phyloP scores from a whole-genome alignment of 2,329 filamentous ascomycete species.

The Neofusicoccum sp. region DNA sequence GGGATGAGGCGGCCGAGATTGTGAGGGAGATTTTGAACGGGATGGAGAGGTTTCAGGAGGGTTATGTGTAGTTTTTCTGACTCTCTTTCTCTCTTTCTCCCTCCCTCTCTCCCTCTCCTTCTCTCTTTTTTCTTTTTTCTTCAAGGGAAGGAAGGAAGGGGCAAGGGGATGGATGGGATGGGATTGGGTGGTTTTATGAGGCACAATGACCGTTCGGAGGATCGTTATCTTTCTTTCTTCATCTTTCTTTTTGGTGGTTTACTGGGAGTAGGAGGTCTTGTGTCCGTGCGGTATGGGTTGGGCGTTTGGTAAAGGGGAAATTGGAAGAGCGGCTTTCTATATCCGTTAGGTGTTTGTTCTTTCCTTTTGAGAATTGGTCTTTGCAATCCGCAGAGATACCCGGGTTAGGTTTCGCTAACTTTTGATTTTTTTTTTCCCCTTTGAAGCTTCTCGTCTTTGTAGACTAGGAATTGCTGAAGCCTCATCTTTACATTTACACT shows the following conservation, averaged over 20 bases:
- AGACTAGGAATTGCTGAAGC: too few species aligned
- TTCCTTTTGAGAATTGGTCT: not conserved
- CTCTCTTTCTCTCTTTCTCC: not conserved
- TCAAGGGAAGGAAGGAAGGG: not conserved
- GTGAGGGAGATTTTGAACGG: constrained; percentile 61
- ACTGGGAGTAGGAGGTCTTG: too few species aligned
- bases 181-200: not conserved
- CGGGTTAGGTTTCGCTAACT: not conserved
- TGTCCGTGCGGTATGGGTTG: too few species aligned
- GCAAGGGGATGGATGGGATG: not conserved
- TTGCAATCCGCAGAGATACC: not conserved
- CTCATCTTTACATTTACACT: too few species aligned
- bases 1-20: constrained; percentile 73
- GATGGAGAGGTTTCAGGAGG: constrained; percentile 18
- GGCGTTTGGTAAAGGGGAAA: too few species aligned
- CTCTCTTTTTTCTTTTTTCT: not conserved
- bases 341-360: too few species aligned
- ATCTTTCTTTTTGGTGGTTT: too few species aligned
- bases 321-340: too few species aligned
- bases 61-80: constrained; percentile 3
- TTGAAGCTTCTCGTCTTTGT: not conserved
- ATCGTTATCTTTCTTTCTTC: too few species aligned
- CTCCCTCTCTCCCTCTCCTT: too few species aligned
- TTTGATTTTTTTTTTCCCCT: not conserved
- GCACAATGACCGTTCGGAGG: too few species aligned